A percentile compares a stretch with the other conserved stretches of the same genome.
phyloP scores from a whole-genome alignment of 352 stramenopile species.

The Globisporangium apiculatum region DNA sequence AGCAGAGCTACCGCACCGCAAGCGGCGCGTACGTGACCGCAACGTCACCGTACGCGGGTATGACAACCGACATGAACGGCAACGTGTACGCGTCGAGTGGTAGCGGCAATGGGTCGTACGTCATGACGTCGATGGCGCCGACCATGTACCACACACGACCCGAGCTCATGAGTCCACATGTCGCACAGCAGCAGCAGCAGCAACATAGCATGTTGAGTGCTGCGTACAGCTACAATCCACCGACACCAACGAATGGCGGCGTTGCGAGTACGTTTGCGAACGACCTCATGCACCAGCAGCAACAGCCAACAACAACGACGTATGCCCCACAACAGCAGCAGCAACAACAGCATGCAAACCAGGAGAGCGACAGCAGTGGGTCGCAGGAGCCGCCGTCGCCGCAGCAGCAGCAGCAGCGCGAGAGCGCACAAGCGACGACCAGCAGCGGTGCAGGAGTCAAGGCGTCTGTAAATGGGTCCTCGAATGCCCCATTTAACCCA shows the following conservation, averaged over 20 bases:
- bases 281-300: constrained; percentile 25
- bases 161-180: constrained; percentile 19
- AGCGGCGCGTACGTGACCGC: background rate
- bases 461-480: background rate
- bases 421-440: background rate
- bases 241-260: constrained; percentile 14
- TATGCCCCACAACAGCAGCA: constrained; percentile 11
- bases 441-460: background rate
- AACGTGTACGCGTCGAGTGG: constrained; percentile 36
- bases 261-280: constrained; percentile 33
- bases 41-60: constrained; percentile 7
- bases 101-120: constrained; percentile 25
- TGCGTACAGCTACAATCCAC: constrained; percentile 12
- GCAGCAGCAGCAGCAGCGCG: constrained; percentile 16
- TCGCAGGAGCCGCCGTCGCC: constrained; percentile 21
- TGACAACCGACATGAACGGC: constrained; percentile 28
- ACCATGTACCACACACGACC: constrained; percentile 19
- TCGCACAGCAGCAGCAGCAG: constrained; percentile 7
- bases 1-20: constrained; percentile 2
- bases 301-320: constrained; percentile 13
- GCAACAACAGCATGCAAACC: constrained; percentile 13
- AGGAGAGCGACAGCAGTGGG: constrained; percentile 17
- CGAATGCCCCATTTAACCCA: constrained; percentile 26
- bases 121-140: constrained; percentile 19
- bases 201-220: constrained; percentile 17